These are phyloP conservation scores for Fusarium piperis DNA, from an alignment of 2,329 filamentous ascomycete species.

Conservation along the genomic window DNA sequence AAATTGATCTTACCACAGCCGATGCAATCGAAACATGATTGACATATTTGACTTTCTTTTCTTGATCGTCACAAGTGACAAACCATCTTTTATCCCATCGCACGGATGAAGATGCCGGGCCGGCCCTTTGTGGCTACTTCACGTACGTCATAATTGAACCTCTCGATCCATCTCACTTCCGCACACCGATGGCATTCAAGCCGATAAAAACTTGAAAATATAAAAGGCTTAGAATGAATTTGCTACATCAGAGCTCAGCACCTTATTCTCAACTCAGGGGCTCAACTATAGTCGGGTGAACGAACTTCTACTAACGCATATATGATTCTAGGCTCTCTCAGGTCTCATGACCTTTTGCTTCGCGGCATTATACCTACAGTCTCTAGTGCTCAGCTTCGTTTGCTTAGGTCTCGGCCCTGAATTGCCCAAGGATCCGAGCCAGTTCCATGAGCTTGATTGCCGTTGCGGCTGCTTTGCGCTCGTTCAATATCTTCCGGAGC, in stretches of 20 bases:
- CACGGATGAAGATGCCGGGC: background rate
- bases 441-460: no score
- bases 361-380: no score
- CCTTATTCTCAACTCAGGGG: background rate
- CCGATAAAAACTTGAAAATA: background rate
- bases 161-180: background rate
- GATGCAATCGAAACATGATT: background rate
- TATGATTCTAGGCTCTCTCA: no score
- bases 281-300: background rate
- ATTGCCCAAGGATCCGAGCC: no score
- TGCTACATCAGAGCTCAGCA: background rate
- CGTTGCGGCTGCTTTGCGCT: no score
- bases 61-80: background rate
- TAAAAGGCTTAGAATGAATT: background rate
- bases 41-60: background rate
- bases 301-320: no score
- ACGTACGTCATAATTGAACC: slow-evolving; percentile 22
- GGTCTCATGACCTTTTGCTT: no score
- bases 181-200: background rate
- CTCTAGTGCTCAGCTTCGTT: no score
- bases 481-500: no score
- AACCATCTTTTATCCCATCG: background rate
- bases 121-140: background rate
- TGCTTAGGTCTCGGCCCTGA: no score
- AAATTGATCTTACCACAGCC: background rate